These are phyloP conservation scores for barrel medic (Medicago truncatula) DNA, from an alignment of 306 rosid species.

Conservation along the genomic window MtrunA17r5.0-ANR NC_053043.1:8694001-8694500, in stretches of 20 bases:
- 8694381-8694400: neutral
- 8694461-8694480: too few species aligned
- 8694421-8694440: too few species aligned
- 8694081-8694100: conserved; percentile 6
- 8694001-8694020: conserved; percentile 48
- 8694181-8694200: neutral
- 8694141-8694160: conserved; percentile 9
- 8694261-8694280: neutral
- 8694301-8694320: neutral
- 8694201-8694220: neutral
- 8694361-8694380: neutral
- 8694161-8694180: neutral
- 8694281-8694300: neutral
- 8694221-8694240: neutral
- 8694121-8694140: conserved; percentile 48
- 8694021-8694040: conserved; percentile 53
- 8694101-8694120: conserved; percentile 28
- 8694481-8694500: too few species aligned
- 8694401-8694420: neutral
- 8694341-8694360: neutral
- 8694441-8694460: too few species aligned
- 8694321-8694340: neutral
- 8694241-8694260: neutral
- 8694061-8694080: conserved; percentile 66
- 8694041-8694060: conserved; percentile 42